phyloP scores from a whole-genome alignment of 208 protist genomes.

The Acanthamoeba healyi region DNA sequence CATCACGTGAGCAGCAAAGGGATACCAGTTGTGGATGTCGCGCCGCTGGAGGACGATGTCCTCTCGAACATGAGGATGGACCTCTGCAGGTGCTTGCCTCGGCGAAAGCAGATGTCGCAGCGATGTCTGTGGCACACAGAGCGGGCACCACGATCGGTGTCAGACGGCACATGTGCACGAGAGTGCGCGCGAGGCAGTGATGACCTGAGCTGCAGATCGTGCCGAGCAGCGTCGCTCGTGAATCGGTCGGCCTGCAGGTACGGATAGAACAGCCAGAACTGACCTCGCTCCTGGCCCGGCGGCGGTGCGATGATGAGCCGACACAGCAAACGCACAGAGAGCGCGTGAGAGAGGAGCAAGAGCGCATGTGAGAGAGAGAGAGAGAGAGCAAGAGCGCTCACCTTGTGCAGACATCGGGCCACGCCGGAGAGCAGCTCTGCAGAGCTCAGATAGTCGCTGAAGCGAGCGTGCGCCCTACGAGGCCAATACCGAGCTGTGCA shows the following conservation, averaged over 20 bases:
- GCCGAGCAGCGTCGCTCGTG: neutral
- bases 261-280: slow-evolving; percentile 32
- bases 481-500: no score
- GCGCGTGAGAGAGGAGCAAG: no score
- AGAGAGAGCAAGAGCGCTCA: neutral
- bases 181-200: neutral
- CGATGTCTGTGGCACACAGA: neutral
- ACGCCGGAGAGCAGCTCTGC: neutral
- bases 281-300: neutral
- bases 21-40: neutral
- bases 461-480: neutral
- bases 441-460: neutral
- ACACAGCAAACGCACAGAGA: neutral
- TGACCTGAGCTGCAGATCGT: neutral
- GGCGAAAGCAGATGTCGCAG: neutral
- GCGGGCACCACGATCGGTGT: no score
- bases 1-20: no score
- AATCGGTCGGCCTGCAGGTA: neutral
- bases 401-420: neutral
- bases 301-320: no score
- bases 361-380: no score
- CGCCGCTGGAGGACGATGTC: no score
- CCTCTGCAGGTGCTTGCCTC: neutral
- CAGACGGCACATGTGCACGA: neutral
- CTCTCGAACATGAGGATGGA: slow-evolving; percentile 10